Evolutionary conservation across 768 basidiomycete species (phyloP).

Genomic region (Amylocystis lapponica): DNA sequence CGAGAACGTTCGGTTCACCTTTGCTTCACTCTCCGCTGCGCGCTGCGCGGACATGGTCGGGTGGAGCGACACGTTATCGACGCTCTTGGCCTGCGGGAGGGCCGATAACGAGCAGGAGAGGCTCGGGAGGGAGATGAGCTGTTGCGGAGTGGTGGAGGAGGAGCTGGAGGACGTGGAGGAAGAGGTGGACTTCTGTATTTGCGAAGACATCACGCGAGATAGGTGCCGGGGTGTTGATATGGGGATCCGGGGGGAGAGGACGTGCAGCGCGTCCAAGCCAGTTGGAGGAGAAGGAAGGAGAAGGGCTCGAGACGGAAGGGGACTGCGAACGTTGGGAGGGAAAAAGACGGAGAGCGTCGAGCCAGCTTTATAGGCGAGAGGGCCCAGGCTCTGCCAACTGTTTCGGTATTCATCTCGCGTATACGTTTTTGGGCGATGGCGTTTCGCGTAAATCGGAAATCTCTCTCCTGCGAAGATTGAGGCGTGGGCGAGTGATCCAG

Average conservation of each 20-base stretch:
- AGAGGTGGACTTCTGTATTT: slow-evolving; percentile 19
- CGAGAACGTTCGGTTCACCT: slow-evolving; percentile 38
- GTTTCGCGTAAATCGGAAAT: slow-evolving; percentile 8
- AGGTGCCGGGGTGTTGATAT: slow-evolving; percentile 6
- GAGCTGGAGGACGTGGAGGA: slow-evolving; percentile 31
- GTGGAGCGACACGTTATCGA: slow-evolving; percentile 61
- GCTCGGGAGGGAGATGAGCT: slow-evolving; percentile 68
- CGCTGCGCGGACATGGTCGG: slow-evolving; percentile 61
- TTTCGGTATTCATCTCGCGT: slow-evolving; percentile 13
- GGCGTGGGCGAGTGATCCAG: background rate
- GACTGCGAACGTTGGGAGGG: slow-evolving; percentile 11
- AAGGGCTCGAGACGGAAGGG: slow-evolving; percentile 2
- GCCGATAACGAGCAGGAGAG: slow-evolving; percentile 62
- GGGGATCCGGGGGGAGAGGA: slow-evolving; percentile 10
- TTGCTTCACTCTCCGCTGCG: slow-evolving; percentile 69
- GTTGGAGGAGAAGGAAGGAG: slow-evolving; percentile 1
- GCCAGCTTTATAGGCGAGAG: slow-evolving; percentile 23
- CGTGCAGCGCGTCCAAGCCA: slow-evolving; percentile 1
- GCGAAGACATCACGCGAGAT: slow-evolving; percentile 11
- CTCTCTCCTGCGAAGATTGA: slow-evolving; percentile 1
- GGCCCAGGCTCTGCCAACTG: slow-evolving; percentile 14
- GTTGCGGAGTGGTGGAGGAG: slow-evolving; percentile 39
- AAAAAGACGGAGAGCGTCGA: slow-evolving; percentile 17
- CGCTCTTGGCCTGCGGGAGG: slow-evolving; percentile 66
- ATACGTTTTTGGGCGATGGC: slow-evolving; percentile 6